Conservation (phyloP, 305 asterid species). For the Striga hermonthica region DNA sequence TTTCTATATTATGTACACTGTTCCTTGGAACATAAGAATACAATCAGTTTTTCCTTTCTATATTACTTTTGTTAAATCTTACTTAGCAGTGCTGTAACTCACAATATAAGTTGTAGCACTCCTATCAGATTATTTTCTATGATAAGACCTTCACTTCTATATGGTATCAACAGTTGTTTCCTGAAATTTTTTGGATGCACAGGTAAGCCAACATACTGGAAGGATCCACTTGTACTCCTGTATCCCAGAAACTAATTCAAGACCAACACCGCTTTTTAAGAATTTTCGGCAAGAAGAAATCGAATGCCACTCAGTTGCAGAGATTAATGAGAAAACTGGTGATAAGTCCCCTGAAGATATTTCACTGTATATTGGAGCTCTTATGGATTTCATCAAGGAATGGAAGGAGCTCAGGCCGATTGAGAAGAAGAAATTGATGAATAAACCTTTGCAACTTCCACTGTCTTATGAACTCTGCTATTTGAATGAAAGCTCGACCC, state of each 20-base stretch:
- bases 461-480: constrained; percentile 71
- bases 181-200: constrained; percentile 29
- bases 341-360: constrained; percentile 44
- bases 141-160: constrained; percentile 16
- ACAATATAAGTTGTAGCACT: no score
- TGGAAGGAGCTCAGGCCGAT: constrained; percentile 87
- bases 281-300: constrained; percentile 81
- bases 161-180: constrained; percentile 22
- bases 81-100: no score
- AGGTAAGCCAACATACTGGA: constrained; percentile 92
- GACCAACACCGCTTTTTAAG: constrained; percentile 81
- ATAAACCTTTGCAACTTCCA: constrained; percentile 87
- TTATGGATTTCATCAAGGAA: constrained; percentile 52
- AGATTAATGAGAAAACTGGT: constrained; percentile 38
- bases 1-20: no score
- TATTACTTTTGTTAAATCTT: no score
- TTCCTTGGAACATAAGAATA: no score
- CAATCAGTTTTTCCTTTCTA: no score
- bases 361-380: constrained; percentile 46
- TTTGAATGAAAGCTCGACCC: constrained; percentile 73
- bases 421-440: constrained; percentile 61
- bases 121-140: no score
- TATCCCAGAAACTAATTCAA: constrained; percentile 59
- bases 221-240: constrained; percentile 87
- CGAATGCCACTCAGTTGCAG: constrained; percentile 38